Percentiles rank a stretch among this genome's conserved stretches.
Evolutionary conservation across 768 basidiomycete species (phyloP).

Genomic region (Mycena sanguinolenta): DNA sequence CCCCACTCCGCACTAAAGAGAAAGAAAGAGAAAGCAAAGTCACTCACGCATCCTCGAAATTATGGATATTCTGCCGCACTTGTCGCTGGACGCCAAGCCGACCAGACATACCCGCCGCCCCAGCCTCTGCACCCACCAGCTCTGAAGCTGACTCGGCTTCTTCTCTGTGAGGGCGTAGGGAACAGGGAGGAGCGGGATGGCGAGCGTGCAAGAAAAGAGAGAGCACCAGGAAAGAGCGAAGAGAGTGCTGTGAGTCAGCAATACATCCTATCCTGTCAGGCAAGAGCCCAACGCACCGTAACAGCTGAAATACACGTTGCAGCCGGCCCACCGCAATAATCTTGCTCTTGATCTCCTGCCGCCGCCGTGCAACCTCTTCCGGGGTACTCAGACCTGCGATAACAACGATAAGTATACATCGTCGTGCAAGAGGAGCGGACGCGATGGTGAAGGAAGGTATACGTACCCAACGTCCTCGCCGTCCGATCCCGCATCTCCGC

Average conservation of each 20-base stretch:
- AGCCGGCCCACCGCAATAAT: slow-evolving; percentile 93
- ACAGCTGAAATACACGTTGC: slow-evolving; percentile 89
- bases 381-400: slow-evolving; percentile 45
- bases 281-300: slow-evolving; percentile 69
- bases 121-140: slow-evolving; percentile 55
- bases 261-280: background rate
- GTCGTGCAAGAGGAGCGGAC: too few relatives aligned
- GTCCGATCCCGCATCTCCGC: slow-evolving; percentile 40
- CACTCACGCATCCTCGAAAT: slow-evolving; percentile 83
- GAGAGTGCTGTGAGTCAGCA: too few relatives aligned
- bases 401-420: too few relatives aligned
- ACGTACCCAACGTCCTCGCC: slow-evolving; percentile 41
- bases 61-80: slow-evolving; percentile 72
- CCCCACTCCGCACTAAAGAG: too few relatives aligned
- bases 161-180: slow-evolving; percentile 59
- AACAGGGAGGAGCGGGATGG: background rate
- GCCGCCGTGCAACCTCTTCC: slow-evolving; percentile 63
- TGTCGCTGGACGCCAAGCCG: slow-evolving; percentile 75
- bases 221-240: background rate
- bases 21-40: slow-evolving; percentile 12
- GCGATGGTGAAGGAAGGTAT: background rate
- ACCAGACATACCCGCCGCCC: slow-evolving; percentile 54
- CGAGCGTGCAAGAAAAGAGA: too few relatives aligned
- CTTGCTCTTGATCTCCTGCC: slow-evolving; percentile 91
- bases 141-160: slow-evolving; percentile 86